Evolutionary conservation across 2,329 filamentous ascomycete genomes (phyloP).

Genomic region (Huntiella moniliformis): DNA sequence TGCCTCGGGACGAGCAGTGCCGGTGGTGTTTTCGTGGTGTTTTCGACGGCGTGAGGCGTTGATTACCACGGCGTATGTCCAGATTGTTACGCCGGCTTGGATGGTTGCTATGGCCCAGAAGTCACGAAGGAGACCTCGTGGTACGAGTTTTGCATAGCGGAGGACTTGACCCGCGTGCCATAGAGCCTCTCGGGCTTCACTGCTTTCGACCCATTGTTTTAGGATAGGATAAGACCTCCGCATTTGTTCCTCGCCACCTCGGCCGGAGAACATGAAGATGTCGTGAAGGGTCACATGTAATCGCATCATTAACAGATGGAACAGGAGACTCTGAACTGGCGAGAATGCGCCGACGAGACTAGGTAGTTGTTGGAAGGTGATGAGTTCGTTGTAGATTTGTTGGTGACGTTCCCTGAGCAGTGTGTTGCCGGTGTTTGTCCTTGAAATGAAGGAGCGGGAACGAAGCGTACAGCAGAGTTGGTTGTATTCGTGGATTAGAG

Average conservation of each 20-base stretch:
- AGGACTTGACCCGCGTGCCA: slow-evolving; percentile 53
- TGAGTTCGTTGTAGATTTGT: slow-evolving; percentile 41
- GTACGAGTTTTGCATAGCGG: slow-evolving; percentile 36
- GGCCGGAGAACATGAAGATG: slow-evolving; percentile 47
- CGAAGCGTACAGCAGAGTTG: slow-evolving; percentile 34
- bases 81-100: slow-evolving; percentile 47
- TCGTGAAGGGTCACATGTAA: slow-evolving; percentile 46
- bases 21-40: slow-evolving; percentile 34
- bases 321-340: slow-evolving; percentile 27
- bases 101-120: slow-evolving; percentile 52
- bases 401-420: slow-evolving; percentile 38
- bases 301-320: slow-evolving; percentile 41
- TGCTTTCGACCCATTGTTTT: slow-evolving; percentile 37
- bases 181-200: slow-evolving; percentile 38
- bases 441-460: slow-evolving; percentile 27
- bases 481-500: slow-evolving; percentile 46
- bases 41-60: slow-evolving; percentile 16
- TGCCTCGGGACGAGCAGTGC: slow-evolving; percentile 13
- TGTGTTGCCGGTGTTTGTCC: slow-evolving; percentile 21
- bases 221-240: slow-evolving; percentile 37
- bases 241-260: slow-evolving; percentile 48
- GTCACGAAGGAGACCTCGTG: slow-evolving; percentile 35
- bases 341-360: slow-evolving; percentile 19
- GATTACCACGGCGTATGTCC: slow-evolving; percentile 47
- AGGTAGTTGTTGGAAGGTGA: slow-evolving; percentile 26